Evolutionary conservation across 345 rosid species (phyloP).

Genomic region (Geranium rotundifolium): DNA sequence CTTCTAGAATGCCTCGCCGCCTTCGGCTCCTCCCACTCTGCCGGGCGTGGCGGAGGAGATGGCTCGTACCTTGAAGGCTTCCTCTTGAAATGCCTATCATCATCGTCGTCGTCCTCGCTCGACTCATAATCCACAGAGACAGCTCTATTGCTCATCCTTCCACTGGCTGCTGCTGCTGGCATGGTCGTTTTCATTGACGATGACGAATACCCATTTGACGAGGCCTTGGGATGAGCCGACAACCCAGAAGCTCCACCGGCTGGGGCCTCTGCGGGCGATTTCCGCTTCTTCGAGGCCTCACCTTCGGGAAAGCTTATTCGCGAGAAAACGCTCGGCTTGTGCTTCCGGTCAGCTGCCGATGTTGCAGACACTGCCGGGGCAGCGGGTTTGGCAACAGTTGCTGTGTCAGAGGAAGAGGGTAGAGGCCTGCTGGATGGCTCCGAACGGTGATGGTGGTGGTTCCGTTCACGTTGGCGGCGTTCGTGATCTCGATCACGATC

Average conservation of each 20-base stretch:
- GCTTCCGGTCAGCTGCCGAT: conserved; percentile 29
- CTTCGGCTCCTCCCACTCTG: conserved; percentile 5
- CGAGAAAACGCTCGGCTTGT: conserved; percentile 71
- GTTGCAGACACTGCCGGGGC: conserved; percentile 17
- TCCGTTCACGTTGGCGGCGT: conserved; percentile 10
- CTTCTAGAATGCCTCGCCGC: conserved; percentile 19
- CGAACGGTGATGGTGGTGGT: conserved; percentile 26
- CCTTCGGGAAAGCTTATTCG: conserved; percentile 79
- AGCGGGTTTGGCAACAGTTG: conserved; percentile 6
- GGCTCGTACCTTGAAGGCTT: conserved; percentile 73
- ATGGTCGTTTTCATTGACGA: no score
- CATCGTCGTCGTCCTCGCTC: conserved; percentile 84
- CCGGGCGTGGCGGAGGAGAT: conserved; percentile 38
- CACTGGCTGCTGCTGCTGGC: no score
- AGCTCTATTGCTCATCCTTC: no score
- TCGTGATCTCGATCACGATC: conserved; percentile 28
- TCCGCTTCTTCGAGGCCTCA: conserved; percentile 50
- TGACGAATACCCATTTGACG: conserved; percentile 41
- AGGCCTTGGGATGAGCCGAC: conserved; percentile 24
- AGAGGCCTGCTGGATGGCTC: conserved; percentile 25
- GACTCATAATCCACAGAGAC: conserved; percentile 61
- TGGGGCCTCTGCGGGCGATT: conserved; percentile 21
- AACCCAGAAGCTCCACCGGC: conserved; percentile 1
- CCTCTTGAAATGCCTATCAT: conserved; percentile 76
- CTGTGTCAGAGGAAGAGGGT: conserved; percentile 18